phyloP scores from a whole-genome alignment of 164 flowering plant species.

The Platanus orientalis region DNA sequence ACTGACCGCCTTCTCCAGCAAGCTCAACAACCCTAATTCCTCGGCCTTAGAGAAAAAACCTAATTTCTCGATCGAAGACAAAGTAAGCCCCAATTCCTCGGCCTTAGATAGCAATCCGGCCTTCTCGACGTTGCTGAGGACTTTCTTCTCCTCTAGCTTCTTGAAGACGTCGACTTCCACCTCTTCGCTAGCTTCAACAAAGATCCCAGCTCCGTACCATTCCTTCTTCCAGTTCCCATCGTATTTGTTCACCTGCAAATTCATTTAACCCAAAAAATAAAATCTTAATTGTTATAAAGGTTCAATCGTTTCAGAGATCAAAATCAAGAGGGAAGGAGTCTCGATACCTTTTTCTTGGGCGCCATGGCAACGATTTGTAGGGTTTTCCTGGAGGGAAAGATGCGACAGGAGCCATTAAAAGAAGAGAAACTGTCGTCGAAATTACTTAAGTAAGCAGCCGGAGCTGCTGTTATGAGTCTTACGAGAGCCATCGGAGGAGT shows the following conservation, averaged over 20 bases:
- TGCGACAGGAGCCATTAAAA: slow-evolving; percentile 14
- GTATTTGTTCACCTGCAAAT: slow-evolving; percentile 68
- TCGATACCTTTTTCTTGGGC: slow-evolving; percentile 31
- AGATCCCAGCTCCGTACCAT: slow-evolving; percentile 92
- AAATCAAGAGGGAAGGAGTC: background rate
- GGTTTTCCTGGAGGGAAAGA: slow-evolving; percentile 24
- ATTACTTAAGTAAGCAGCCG: slow-evolving; percentile 22
- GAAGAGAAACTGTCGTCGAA: slow-evolving; percentile 14
- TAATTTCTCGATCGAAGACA: slow-evolving; percentile 77
- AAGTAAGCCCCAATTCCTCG: slow-evolving; percentile 70
- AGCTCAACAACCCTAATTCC: slow-evolving; percentile 75
- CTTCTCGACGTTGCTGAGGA: slow-evolving; percentile 77
- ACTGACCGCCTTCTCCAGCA: slow-evolving; percentile 56
- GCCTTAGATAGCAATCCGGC: slow-evolving; percentile 83
- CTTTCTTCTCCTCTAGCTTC: slow-evolving; percentile 72
- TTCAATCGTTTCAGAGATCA: background rate
- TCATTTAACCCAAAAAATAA: background rate
- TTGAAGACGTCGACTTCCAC: slow-evolving; percentile 80
- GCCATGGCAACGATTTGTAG: slow-evolving; percentile 58
- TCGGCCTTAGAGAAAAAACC: slow-evolving; percentile 88
- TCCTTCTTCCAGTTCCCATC: slow-evolving; percentile 68
- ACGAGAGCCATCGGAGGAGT: background rate
- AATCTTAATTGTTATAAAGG: background rate
- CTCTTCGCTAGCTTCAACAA: slow-evolving; percentile 69
- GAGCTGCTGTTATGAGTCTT: slow-evolving; percentile 47